Percentiles rank a stretch among this genome's conserved stretches.
Evolutionary conservation across 768 basidiomycete genomes (phyloP).

Genomic region (Lactifluus piperatus): DNA sequence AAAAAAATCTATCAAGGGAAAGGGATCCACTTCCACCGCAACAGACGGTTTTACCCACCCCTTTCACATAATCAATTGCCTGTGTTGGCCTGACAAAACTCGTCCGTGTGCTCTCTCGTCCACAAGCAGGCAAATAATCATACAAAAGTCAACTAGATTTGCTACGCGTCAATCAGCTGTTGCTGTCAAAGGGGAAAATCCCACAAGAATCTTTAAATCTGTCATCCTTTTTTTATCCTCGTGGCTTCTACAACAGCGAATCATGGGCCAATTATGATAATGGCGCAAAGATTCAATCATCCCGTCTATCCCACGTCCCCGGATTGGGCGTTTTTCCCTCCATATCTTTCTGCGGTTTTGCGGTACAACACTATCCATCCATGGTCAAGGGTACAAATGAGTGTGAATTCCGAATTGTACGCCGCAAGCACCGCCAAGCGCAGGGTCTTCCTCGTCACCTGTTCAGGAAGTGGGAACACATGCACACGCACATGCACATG

Average conservation of each 20-base stretch:
- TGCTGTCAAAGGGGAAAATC: too few relatives aligned
- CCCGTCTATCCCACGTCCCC: too few relatives aligned
- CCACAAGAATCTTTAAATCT: too few relatives aligned
- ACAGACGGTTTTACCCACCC: background rate
- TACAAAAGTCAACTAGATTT: background rate
- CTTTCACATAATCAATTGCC: background rate
- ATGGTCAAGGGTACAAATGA: background rate
- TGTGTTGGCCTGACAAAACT: too few relatives aligned
- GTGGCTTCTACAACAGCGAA: background rate
- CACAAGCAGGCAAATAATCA: background rate
- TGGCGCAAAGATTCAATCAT: conserved; percentile 7
- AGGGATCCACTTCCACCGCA: background rate
- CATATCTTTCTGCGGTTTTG: background rate
- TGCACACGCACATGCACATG: background rate
- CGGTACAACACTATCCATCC: background rate
- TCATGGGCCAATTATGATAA: background rate
- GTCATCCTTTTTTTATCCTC: background rate
- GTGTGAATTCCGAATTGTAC: background rate
- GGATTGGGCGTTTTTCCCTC: background rate
- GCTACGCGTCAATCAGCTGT: background rate
- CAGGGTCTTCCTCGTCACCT: background rate
- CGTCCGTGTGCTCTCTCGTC: background rate
- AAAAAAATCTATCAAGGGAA: background rate
- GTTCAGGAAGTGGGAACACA: background rate
- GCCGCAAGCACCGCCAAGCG: background rate